Evolutionary conservation across 2,329 filamentous ascomycete genomes (phyloP), one percentile per base, ranked within the genome.

Genomic region (Ophiostoma perfectum): DNA sequence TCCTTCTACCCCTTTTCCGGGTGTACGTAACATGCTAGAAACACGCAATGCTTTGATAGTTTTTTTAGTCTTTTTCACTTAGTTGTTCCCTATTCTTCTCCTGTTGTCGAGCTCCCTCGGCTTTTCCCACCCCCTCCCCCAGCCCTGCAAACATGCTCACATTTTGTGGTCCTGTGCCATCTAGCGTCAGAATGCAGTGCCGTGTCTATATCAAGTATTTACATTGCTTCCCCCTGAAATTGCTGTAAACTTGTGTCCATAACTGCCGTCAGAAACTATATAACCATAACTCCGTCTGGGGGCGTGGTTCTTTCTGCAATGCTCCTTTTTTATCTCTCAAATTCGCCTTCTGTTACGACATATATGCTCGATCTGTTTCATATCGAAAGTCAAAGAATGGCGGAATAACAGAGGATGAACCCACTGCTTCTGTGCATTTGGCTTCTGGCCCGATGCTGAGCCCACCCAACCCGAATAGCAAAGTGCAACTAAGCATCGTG

Each of bases 401-500:
- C 14, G n/a, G 47, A 52, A 55, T 55, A 55, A n/a, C 49, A 27
- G 27, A 55, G 14, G 49, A 7, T 55, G n/a, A 27, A 55, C n/a
- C n/a, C 49, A 55, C 49, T 11, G 52, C 52, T 58, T 36, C 12
- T 58, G 9, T 6, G 6, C 52, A 16, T 47, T 16, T 47, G 45
- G 9, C 47, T 12, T 8, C 18, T 52, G 52, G 27, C 49, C 55
- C 55, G 27, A 38, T 60, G 55, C 55, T 60, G 38, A 60, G 55
- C 55, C 55, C 55, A 60, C 55, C 12, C 27, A 27, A 27, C 49
- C 18, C 49, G n/a, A 4, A 27, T 27, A 55, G 9, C 49, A 11
- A 6, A 27, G 45, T 47, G n/a, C 55, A 60, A 60, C 52, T 38
- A 60, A 60, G 55, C 55, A 60, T 60, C 11, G 55, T 38, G 55